Percentiles rank a stretch among this genome's conserved stretches.
phyloP scores from a whole-genome alignment of 2,329 filamentous ascomycete species.

The Paecilomyces variotii region DNA sequence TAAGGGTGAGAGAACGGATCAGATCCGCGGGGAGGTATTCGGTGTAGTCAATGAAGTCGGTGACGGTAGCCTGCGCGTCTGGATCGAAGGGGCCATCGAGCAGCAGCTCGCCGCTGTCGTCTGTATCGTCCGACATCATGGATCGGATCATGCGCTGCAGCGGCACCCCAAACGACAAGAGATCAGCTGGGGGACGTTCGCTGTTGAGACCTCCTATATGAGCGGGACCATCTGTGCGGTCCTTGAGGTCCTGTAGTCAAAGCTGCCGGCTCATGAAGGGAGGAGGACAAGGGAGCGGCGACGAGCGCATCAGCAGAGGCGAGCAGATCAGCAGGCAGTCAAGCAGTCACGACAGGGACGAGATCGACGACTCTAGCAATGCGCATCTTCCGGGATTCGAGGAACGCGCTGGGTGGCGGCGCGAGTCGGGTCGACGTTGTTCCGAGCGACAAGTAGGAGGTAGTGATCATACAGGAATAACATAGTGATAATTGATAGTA shows the following conservation, averaged over 20 bases:
- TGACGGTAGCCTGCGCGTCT: conserved; percentile 58
- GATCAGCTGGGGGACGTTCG: background rate
- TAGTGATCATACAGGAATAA: no score
- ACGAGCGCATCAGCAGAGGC: background rate
- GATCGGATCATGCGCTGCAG: conserved; percentile 1
- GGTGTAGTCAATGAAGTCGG: conserved; percentile 61
- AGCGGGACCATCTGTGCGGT: conserved; percentile 16
- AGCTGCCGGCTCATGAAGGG: conserved; percentile 6
- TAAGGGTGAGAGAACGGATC: conserved; percentile 54
- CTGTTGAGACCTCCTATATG: conserved; percentile 5
- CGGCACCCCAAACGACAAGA: background rate
- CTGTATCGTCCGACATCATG: conserved; percentile 33
- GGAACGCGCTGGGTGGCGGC: background rate
- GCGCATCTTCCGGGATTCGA: background rate
- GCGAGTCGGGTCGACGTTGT: conserved; percentile 22
- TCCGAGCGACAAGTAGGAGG: conserved; percentile 10
- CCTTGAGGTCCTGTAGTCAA: conserved; percentile 12
- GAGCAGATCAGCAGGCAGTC: background rate
- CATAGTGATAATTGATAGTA: no score
- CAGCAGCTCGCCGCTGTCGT: conserved; percentile 35
- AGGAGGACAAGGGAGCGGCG: background rate
- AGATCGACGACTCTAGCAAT: background rate
- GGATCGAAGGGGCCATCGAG: conserved; percentile 49
- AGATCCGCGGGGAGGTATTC: conserved; percentile 61
- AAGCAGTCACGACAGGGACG: background rate